phyloP scores from a whole-genome alignment of 257 asterid species.

The Misopates orontium region DNA sequence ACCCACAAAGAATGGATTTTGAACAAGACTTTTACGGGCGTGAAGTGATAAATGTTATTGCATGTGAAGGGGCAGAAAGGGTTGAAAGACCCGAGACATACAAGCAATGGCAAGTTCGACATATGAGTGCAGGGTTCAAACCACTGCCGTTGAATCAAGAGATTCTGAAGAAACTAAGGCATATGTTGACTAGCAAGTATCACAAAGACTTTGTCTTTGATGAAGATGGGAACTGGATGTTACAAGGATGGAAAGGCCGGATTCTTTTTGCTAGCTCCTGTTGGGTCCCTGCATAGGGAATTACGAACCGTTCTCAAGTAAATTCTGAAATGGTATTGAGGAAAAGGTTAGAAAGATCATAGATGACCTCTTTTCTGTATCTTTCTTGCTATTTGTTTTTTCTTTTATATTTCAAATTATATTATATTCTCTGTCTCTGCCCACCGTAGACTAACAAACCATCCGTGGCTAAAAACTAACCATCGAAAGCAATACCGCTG shows the following conservation, averaged over 20 bases:
- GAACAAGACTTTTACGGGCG: constrained; percentile 82
- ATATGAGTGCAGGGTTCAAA: constrained; percentile 73
- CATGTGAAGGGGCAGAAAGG: constrained; percentile 88
- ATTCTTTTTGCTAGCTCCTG: constrained; percentile 65
- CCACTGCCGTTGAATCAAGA: constrained; percentile 53
- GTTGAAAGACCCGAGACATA: constrained; percentile 90
- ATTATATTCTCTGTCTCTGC: neutral
- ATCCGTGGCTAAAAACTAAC: neutral
- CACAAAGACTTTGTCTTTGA: constrained; percentile 69
- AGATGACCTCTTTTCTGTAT: constrained; percentile 27
- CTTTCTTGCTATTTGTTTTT: neutral
- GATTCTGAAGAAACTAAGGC: constrained; percentile 51
- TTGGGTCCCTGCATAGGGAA: constrained; percentile 66
- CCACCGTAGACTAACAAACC: neutral
- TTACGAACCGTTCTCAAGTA: neutral
- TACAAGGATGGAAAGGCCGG: constrained; percentile 98
- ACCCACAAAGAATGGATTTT: constrained; percentile 58
- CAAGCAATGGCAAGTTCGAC: constrained; percentile 88
- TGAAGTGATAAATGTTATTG: constrained; percentile 70
- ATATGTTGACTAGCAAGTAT: constrained; percentile 49
- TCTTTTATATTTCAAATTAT: neutral
- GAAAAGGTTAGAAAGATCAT: constrained; percentile 14
- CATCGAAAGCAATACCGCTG: neutral
- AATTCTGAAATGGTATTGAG: neutral
- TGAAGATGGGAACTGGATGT: constrained; percentile 82